phyloP scores from a whole-genome alignment of 345 rosid genomes.

The Gossypium ekmanianum region DNA sequence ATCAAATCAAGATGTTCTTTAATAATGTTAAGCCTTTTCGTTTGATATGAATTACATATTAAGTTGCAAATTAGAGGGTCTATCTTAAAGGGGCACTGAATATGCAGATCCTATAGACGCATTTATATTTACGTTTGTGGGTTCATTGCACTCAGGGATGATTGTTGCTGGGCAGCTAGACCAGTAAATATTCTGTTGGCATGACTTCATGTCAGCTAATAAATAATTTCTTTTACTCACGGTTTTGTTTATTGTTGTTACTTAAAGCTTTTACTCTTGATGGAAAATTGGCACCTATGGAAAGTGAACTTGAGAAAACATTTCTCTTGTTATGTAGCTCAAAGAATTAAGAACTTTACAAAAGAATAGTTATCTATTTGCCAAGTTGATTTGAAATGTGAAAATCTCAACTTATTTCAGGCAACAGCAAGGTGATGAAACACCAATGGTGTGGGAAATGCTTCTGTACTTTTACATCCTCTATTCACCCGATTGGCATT shows the following conservation, averaged over 20 bases:
- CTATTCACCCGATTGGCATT: constrained; percentile 99
- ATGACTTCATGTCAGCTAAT: not conserved
- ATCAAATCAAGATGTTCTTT: not conserved
- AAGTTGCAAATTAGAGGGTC: not conserved
- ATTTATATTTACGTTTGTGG: not conserved
- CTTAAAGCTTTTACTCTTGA: not conserved
- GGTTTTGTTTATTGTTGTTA: not conserved
- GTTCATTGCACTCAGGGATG: not conserved
- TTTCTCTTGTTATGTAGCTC: not conserved
- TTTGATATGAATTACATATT: not conserved
- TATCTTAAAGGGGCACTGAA: not conserved
- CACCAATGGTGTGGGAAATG: constrained; percentile 99
- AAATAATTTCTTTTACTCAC: not conserved
- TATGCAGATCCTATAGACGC: not conserved
- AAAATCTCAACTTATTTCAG: constrained; percentile 31
- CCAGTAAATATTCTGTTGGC: not conserved
- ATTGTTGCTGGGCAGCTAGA: not conserved
- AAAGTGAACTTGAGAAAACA: constrained; percentile 9
- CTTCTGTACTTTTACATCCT: constrained; percentile 92
- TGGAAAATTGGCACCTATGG: not conserved
- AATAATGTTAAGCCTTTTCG: not conserved
- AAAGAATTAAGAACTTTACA: not conserved
- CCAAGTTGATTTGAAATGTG: constrained; percentile 5
- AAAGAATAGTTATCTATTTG: not conserved
- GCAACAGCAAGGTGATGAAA: constrained; percentile 97